These are phyloP conservation scores for Acanthamoeba castellanii DNA, from an alignment of 208 protist genomes.

Conservation along the genomic window DNA sequence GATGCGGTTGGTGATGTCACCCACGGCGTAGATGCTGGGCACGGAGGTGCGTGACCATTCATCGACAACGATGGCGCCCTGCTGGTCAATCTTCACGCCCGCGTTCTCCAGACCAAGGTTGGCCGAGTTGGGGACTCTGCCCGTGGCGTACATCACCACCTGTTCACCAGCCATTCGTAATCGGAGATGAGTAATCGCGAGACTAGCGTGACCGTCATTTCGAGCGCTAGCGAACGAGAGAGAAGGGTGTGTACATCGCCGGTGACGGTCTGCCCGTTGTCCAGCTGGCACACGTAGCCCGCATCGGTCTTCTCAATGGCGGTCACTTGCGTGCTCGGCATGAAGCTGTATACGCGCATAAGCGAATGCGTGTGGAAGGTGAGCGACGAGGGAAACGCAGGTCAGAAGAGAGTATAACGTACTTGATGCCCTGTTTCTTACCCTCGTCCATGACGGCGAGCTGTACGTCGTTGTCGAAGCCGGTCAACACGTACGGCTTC, in stretches of 20 bases:
- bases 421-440: background rate
- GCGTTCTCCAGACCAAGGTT: conserved; percentile 80
- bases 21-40: conserved; percentile 83
- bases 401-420: background rate
- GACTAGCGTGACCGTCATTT: too few species aligned
- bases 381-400: background rate
- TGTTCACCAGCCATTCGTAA: background rate
- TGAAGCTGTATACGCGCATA: too few species aligned
- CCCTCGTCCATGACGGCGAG: background rate
- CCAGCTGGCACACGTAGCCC: conserved; percentile 11
- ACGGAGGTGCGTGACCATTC: conserved; percentile 68
- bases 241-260: background rate
- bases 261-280: conserved; percentile 3
- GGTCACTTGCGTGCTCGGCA: background rate
- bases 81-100: conserved; percentile 70
- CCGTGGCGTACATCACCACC: background rate
- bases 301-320: conserved; percentile 1
- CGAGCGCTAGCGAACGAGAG: too few species aligned
- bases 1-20: conserved; percentile 82
- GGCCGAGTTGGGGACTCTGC: background rate
- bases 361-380: conserved; percentile 45
- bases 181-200: too few species aligned
- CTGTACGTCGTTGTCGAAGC: background rate
- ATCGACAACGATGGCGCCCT: conserved; percentile 82
- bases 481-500: background rate